Evolutionary conservation across 495 filamentous ascomycete species (phyloP).

Genomic region (Xylaria nigripes): DNA sequence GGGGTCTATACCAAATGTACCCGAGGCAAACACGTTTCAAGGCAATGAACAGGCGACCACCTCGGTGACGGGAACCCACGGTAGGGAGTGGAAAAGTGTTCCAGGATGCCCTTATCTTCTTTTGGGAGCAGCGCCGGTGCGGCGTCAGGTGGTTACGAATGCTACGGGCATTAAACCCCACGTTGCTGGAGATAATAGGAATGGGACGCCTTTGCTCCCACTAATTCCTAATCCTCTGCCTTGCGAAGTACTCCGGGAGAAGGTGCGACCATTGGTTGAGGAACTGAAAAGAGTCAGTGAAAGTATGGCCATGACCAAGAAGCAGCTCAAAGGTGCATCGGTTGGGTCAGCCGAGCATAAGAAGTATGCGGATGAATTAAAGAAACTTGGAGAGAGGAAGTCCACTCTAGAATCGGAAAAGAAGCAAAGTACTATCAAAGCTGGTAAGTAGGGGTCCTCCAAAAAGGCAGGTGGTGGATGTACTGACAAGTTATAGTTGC

Average conservation of each 20-base stretch:
- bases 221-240: conserved; percentile 1
- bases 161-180: conserved; percentile 6
- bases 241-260: conserved; percentile 8
- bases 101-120: conserved; percentile 7
- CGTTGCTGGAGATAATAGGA: conserved; percentile 10
- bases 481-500: neutral
- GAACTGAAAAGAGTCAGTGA: conserved; percentile 1
- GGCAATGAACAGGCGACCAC: neutral
- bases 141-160: conserved; percentile 3
- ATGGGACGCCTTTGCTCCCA: conserved; percentile 1
- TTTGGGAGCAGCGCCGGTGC: neutral
- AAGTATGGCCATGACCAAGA: neutral
- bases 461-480: neutral
- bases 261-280: conserved; percentile 4
- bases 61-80: neutral
- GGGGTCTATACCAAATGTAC: neutral
- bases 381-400: conserved; percentile 1
- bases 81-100: neutral
- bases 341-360: neutral
- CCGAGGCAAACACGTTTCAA: neutral
- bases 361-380: conserved; percentile 1
- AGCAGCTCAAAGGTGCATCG: neutral
- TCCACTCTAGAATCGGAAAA: neutral
- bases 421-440: conserved; percentile 1
- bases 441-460: neutral